Percentiles rank a stretch among this genome's conserved stretches.
These are phyloP conservation scores for Galerina sulciceps DNA, from an alignment of 768 basidiomycete genomes.

Conservation along the genomic window DNA sequence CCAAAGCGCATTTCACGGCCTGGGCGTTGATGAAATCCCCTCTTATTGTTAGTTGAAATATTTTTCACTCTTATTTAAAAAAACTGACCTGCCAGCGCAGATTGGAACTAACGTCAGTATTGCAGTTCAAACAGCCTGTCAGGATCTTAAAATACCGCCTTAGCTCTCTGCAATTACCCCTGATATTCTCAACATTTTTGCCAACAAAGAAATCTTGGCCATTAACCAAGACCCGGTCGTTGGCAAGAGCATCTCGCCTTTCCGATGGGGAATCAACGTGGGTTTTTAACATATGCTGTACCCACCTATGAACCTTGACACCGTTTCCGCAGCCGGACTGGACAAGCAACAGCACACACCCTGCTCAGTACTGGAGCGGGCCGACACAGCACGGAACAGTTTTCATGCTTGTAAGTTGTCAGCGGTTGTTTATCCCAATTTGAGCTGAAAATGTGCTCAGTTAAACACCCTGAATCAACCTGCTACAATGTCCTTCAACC, in stretches of 20 bases:
- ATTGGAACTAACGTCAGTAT: slow-evolving; percentile 57
- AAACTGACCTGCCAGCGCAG: slow-evolving; percentile 17
- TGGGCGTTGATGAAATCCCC: slow-evolving; percentile 75
- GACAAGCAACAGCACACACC: slow-evolving; percentile 47
- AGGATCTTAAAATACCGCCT: too few relatives aligned
- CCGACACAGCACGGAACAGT: slow-evolving; percentile 64
- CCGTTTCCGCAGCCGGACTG: slow-evolving; percentile 38
- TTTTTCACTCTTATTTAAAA: neutral
- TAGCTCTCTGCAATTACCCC: slow-evolving; percentile 56
- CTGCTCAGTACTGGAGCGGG: slow-evolving; percentile 74
- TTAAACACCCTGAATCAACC: slow-evolving; percentile 61
- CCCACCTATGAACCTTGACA: neutral
- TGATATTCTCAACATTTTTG: slow-evolving; percentile 60
- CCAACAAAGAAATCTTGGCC: slow-evolving; percentile 65
- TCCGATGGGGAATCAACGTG: slow-evolving; percentile 73
- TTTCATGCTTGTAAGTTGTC: slow-evolving; percentile 60
- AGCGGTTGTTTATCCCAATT: neutral
- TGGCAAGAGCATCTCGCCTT: slow-evolving; percentile 66
- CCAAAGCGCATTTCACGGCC: slow-evolving; percentile 72
- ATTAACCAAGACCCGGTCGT: slow-evolving; percentile 71
- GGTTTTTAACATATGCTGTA: slow-evolving; percentile 16
- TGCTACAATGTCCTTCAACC: slow-evolving; percentile 59
- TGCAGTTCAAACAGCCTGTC: too few relatives aligned
- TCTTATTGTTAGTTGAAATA: slow-evolving; percentile 41
- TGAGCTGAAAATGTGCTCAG: slow-evolving; percentile 32